Percentiles rank a stretch among this genome's conserved stretches.
These are phyloP conservation scores for Populus tremula DNA, from an alignment of 345 rosid species.

Conservation along the genomic window DNA sequence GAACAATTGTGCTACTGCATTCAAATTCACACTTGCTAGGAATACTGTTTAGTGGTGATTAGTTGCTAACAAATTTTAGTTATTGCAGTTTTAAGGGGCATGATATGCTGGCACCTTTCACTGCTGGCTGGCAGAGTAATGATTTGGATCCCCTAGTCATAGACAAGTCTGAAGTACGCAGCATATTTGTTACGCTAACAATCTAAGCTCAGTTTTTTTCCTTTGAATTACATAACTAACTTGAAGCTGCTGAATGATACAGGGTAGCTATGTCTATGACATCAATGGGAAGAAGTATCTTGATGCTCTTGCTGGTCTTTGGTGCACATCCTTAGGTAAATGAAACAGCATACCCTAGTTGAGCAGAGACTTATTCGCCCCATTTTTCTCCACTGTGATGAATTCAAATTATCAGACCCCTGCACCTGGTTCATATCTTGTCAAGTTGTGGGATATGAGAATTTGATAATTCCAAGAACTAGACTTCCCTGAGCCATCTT, in stretches of 20 bases:
- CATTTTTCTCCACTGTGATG: neutral
- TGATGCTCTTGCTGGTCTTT: conserved; percentile 94
- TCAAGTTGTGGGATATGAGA: neutral
- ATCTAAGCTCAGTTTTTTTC: neutral
- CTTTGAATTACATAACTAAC: neutral
- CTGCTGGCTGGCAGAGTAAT: conserved; percentile 89
- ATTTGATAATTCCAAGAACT: neutral
- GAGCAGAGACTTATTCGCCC: neutral
- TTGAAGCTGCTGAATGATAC: conserved; percentile 18
- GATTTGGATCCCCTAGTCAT: conserved; percentile 80
- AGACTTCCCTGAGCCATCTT: neutral
- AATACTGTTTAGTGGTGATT: neutral
- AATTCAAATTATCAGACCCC: neutral
- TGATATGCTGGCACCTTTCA: conserved; percentile 98
- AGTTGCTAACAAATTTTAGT: conserved; percentile 11
- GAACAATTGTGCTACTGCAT: neutral
- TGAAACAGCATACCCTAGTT: neutral
- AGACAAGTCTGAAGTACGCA: conserved; percentile 69
- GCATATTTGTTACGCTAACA: neutral
- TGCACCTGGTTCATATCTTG: neutral
- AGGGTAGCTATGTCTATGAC: conserved; percentile 91
- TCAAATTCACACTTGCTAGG: neutral
- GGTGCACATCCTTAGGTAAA: conserved; percentile 95
- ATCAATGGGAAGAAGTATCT: conserved; percentile 76
- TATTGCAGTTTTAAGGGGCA: conserved; percentile 77